phyloP scores from a whole-genome alignment of 2,329 filamentous ascomycete species.

The Cadophora malorum region DNA sequence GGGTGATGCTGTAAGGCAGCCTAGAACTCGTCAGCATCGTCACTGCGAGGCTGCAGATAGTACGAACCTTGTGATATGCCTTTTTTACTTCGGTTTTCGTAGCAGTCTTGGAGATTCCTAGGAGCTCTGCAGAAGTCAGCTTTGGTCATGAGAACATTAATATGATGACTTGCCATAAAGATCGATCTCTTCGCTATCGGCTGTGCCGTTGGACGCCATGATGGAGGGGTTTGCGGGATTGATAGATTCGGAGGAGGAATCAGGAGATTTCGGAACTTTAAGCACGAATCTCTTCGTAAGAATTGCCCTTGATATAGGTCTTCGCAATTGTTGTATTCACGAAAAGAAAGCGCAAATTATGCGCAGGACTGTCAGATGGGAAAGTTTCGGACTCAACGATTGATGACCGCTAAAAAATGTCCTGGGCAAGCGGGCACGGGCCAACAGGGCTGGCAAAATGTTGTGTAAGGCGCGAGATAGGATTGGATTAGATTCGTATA shows the following conservation, averaged over 20 bases:
- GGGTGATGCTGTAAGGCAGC: slow-evolving; percentile 88
- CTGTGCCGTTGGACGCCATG: slow-evolving; percentile 43
- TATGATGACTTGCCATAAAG: slow-evolving; percentile 61
- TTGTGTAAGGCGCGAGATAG: neutral
- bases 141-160: neutral
- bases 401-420: slow-evolving; percentile 16
- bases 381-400: slow-evolving; percentile 21
- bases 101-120: slow-evolving; percentile 75
- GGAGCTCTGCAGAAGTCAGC: slow-evolving; percentile 64
- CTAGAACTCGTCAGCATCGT: slow-evolving; percentile 53
- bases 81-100: slow-evolving; percentile 88
- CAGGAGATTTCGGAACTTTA: neutral
- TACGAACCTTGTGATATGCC: slow-evolving; percentile 85
- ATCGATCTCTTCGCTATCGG: slow-evolving; percentile 53
- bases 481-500: neutral
- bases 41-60: slow-evolving; percentile 25
- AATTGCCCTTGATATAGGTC: neutral
- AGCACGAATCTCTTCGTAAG: neutral
- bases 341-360: slow-evolving; percentile 4
- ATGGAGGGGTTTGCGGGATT: slow-evolving; percentile 23
- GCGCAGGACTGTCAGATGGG: slow-evolving; percentile 16
- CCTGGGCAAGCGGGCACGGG: slow-evolving; percentile 23
- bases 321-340: slow-evolving; percentile 4
- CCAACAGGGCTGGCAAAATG: slow-evolving; percentile 25
- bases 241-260: neutral